A percentile compares a stretch with the other conserved stretches of the same genome.
Conservation (phyloP, 139 green algal genomes). For the Closterium sp. region DNA sequence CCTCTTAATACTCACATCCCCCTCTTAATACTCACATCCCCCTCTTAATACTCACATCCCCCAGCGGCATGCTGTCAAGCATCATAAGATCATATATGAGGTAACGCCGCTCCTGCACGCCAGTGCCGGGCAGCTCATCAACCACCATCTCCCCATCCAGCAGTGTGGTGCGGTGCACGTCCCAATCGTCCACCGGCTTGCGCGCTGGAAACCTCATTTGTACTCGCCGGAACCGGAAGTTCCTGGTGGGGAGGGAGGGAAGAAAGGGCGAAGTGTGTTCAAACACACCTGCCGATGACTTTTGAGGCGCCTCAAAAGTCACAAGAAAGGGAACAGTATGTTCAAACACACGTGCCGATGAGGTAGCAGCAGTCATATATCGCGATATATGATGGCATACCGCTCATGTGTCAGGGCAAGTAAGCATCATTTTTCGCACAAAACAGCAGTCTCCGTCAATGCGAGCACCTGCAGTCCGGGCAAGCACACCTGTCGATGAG, state of each 20-base stretch:
- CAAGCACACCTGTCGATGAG: slow-evolving; percentile 78
- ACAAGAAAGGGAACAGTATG: too few relatives aligned
- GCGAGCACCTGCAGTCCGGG: too few relatives aligned
- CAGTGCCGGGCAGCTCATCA: slow-evolving; percentile 57
- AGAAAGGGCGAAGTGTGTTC: slow-evolving; percentile 21
- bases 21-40: too few relatives aligned
- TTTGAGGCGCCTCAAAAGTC: too few relatives aligned
- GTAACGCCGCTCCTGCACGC: slow-evolving; percentile 52
- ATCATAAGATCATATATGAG: slow-evolving; percentile 86
- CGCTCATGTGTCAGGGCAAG: too few relatives aligned
- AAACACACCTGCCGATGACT: too few relatives aligned
- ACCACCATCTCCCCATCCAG: slow-evolving; percentile 97
- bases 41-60: too few relatives aligned
- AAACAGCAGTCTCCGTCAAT: too few relatives aligned
- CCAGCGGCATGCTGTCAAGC: slow-evolving; percentile 39
- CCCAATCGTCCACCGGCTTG: neutral
- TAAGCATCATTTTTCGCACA: too few relatives aligned
- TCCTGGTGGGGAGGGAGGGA: slow-evolving; percentile 48
- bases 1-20: too few relatives aligned
- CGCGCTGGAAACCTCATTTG: slow-evolving; percentile 68
- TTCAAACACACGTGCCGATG: slow-evolving; percentile 69
- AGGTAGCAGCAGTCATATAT: slow-evolving; percentile 90
- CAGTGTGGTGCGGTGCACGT: slow-evolving; percentile 64
- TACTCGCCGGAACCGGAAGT: slow-evolving; percentile 64
- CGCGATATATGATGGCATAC: too few relatives aligned